Percentiles rank a stretch among this genome's conserved stretches.
These are phyloP conservation scores for Xylaria sp. DNA, from an alignment of 2,329 filamentous ascomycete genomes.

Conservation along the genomic window DNA sequence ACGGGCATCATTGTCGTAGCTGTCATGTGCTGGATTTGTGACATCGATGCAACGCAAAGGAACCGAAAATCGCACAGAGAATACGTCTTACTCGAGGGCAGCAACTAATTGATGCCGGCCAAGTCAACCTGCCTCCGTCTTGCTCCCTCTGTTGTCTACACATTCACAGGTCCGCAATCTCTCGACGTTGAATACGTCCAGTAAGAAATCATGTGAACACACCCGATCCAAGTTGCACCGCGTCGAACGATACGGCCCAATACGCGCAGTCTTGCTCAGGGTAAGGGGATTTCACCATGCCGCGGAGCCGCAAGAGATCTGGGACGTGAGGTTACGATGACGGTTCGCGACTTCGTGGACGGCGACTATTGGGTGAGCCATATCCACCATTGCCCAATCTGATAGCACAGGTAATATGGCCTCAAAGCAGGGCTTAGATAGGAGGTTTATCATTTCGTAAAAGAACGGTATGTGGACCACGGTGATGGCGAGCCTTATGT, in stretches of 20 bases:
- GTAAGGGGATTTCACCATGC: constrained; percentile 15
- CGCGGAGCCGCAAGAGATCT: constrained; percentile 32
- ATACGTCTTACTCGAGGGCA: constrained; percentile 3
- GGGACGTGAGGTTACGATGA: constrained; percentile 19
- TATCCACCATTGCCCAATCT: constrained; percentile 19
- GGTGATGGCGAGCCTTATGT: constrained; percentile 18
- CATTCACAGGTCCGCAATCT: neutral
- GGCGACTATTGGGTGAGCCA: constrained; percentile 21
- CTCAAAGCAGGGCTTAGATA: constrained; percentile 15
- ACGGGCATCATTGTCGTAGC: constrained; percentile 1
- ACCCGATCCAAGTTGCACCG: constrained; percentile 11
- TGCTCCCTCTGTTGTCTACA: constrained; percentile 1
- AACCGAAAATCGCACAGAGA: neutral
- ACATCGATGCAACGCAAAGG: neutral
- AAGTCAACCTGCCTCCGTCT: neutral
- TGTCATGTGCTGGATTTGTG: constrained; percentile 27
- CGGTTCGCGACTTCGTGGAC: constrained; percentile 31
- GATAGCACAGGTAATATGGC: constrained; percentile 2
- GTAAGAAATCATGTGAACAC: constrained; percentile 17
- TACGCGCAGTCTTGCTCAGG: constrained; percentile 7
- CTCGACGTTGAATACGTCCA: constrained; percentile 2
- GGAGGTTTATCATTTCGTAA: neutral
- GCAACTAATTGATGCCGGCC: constrained; percentile 4
- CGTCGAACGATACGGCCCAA: constrained; percentile 4
- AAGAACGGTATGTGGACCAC: constrained; percentile 19